Evolutionary conservation across 495 filamentous ascomycete species (phyloP).

Genomic region (Letharia columbiana): DNA sequence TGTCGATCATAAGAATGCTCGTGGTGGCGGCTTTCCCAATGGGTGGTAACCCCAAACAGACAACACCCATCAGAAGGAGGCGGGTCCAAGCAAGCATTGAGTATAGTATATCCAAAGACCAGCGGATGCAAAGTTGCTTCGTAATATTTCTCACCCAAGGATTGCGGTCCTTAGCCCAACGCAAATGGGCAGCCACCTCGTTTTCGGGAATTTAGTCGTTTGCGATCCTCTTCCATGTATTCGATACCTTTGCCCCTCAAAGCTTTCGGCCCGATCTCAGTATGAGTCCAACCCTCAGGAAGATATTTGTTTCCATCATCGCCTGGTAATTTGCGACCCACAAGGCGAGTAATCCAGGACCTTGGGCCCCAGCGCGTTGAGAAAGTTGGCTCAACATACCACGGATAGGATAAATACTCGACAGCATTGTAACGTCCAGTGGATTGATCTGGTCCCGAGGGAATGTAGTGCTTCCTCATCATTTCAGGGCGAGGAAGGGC

Average conservation of each 20-base stretch:
- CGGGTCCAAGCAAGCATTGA: background rate
- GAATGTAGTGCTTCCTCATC: constrained; percentile 10
- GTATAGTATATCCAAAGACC: background rate
- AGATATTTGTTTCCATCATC: constrained; percentile 46
- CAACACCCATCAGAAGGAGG: background rate
- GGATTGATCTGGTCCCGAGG: constrained; percentile 11
- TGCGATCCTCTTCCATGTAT: constrained; percentile 34
- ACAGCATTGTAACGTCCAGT: constrained; percentile 38
- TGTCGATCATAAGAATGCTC: background rate
- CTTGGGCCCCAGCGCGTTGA: constrained; percentile 51
- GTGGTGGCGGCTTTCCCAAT: background rate
- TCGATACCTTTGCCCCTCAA: constrained; percentile 49
- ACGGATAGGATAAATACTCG: constrained; percentile 36
- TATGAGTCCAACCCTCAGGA: constrained; percentile 48
- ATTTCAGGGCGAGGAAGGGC: constrained; percentile 39
- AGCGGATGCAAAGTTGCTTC: background rate
- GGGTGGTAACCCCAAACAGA: background rate
- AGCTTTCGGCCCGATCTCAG: constrained; percentile 48
- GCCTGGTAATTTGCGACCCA: constrained; percentile 51
- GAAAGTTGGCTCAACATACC: constrained; percentile 52
- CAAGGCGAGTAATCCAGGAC: constrained; percentile 45
- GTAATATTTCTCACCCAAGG: background rate
- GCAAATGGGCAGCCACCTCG: constrained; percentile 47
- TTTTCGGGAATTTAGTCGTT: constrained; percentile 29
- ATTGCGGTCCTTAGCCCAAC: background rate